Base-by-base conservation (phyloP, 306 rosid species). In the Cucumis cinereus region DNA sequence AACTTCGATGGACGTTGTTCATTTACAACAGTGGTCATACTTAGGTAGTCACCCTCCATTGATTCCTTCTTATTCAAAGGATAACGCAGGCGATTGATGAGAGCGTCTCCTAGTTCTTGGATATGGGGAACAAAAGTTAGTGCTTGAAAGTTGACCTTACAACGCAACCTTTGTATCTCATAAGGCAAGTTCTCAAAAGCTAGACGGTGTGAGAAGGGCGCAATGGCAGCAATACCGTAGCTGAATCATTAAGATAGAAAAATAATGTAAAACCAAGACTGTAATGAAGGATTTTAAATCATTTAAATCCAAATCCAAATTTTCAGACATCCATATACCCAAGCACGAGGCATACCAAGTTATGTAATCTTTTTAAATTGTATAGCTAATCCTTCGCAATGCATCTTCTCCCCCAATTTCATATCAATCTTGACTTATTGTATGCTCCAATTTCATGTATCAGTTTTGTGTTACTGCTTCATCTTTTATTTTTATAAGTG, bases 191-290 rank as follows among this genome's bases (percentile, higher is more conserved):
- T 92, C 86, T 94, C 98, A 83, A 90, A 94, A 74, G 91, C 80
- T 80, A 94, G 83, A 28, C 99, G 99, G 76, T 94, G 99, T 77
- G 99, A 92, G 82, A 94, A 94, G 23, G 99, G 99, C 53, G 99
- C 83, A 52, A 94, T 87, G 26, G 98, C 99, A 88, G 97, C 96
- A 75, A 94, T 80, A 54, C 92, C 93, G 79, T 89, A 89, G 82
- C 99, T 94, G 90, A 73, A 84, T 55, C 82, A 83, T 36, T 74
- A 78, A 43, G 78, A 53, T 49, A 60, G 22, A 74, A 77, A 15
- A 24, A 15, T 28, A 61, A 54, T 64, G 55, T 70, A 74, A 82
- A 54, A 80, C 28, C 64, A 19, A 86, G 69, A 61, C 52, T 8
- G 28, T 0, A 28, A 53, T 26, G 73, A 35, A 63, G 12, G 73